These are phyloP conservation scores for Akanthomyces uredinophilus DNA, from an alignment of 2,329 filamentous ascomycete species.

Conservation along the genomic window DNA sequence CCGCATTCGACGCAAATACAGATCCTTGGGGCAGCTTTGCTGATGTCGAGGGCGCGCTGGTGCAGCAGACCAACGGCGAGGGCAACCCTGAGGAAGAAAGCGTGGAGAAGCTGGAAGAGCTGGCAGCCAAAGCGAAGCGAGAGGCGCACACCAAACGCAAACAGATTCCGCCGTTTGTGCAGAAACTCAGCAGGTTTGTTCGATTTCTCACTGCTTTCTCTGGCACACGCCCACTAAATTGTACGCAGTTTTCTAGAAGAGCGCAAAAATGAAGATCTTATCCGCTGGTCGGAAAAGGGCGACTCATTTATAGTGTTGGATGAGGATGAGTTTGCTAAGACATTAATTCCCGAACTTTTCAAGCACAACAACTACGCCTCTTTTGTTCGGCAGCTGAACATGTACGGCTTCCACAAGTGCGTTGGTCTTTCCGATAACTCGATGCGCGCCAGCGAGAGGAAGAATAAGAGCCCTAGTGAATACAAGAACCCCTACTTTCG, in stretches of 20 bases:
- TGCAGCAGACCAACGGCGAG: conserved; percentile 33
- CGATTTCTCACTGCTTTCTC: conserved; percentile 3
- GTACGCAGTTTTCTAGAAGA: conserved; percentile 81
- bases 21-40: conserved; percentile 40
- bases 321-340: conserved; percentile 97
- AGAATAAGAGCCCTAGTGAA: conserved; percentile 96
- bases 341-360: conserved; percentile 93
- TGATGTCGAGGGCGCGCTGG: conserved; percentile 32
- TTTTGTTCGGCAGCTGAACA: conserved; percentile 91
- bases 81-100: conserved; percentile 55
- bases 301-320: conserved; percentile 96
- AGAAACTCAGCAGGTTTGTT: conserved; percentile 90
- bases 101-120: conserved; percentile 72
- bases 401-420: conserved; percentile 97
- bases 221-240: conserved; percentile 21
- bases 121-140: conserved; percentile 74
- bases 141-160: conserved; percentile 88
- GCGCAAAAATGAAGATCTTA: conserved; percentile 86
- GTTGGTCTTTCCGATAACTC: conserved; percentile 93
- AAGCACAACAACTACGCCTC: conserved; percentile 99
- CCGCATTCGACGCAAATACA: conserved; percentile 32
- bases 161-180: conserved; percentile 94
- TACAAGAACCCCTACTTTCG: conserved; percentile 97
- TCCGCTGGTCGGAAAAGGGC: conserved; percentile 94
- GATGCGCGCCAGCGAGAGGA: conserved; percentile 93